Percentiles rank a stretch among this genome's conserved stretches.
Evolutionary conservation across 108 stramenopile species (phyloP).

Genomic region (Cyclotella sp.): DNA sequence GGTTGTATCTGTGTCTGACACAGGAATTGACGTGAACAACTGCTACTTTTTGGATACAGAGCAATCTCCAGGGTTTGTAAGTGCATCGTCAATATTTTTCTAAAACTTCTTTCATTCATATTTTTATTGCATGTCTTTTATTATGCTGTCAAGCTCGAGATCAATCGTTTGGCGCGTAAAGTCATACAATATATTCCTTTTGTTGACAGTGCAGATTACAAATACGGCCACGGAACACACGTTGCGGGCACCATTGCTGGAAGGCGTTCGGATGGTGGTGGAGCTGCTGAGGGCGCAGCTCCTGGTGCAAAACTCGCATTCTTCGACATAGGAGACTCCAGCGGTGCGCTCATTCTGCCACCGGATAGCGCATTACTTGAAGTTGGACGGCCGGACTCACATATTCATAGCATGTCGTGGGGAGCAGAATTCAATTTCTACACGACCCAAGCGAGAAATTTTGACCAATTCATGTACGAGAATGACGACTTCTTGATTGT

Average conservation of each 20-base stretch:
- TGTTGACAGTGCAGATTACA: conserved; percentile 33
- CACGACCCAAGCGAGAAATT: conserved; percentile 36
- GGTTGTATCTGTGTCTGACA: conserved; percentile 50
- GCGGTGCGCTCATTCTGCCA: conserved; percentile 29
- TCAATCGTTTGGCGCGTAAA: conserved; percentile 28
- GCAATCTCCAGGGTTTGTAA: conserved; percentile 10
- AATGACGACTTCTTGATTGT: conserved; percentile 52
- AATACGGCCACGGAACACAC: conserved; percentile 53
- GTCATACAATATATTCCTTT: conserved; percentile 41
- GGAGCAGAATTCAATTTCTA: conserved; percentile 41
- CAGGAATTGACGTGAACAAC: conserved; percentile 50
- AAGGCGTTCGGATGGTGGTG: conserved; percentile 18
- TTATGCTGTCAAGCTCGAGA: neutral
- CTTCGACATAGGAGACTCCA: conserved; percentile 36
- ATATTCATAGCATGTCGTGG: conserved; percentile 59
- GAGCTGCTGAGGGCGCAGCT: conserved; percentile 38
- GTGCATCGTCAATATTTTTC: conserved; percentile 1
- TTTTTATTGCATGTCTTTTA: neutral
- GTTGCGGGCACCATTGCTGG: conserved; percentile 45
- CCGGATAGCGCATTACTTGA: conserved; percentile 25
- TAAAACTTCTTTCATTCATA: neutral
- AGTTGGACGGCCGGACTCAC: conserved; percentile 26
- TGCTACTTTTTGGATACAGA: conserved; percentile 54
- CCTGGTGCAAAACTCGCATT: conserved; percentile 46
- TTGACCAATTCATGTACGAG: conserved; percentile 53